Evolutionary conservation across 495 filamentous ascomycete genomes (phyloP).

Genomic region (Trichoderma reesei): DNA sequence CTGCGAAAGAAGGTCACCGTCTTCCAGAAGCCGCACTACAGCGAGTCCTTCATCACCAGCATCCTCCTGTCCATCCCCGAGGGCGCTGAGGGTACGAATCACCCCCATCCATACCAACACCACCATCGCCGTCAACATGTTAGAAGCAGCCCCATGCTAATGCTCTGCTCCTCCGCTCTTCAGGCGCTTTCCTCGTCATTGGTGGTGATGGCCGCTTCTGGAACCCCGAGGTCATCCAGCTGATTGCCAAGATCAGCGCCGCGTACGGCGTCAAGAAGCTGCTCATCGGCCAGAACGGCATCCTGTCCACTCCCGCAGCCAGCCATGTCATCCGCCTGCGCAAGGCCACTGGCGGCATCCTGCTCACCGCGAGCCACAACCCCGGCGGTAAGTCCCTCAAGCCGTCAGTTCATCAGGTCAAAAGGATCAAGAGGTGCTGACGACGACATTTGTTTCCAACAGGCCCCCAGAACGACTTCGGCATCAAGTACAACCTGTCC

Average conservation of each 20-base stretch:
- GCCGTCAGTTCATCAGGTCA: background rate
- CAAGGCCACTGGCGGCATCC: conserved; percentile 89
- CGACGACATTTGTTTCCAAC: background rate
- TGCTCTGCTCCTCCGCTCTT: conserved; percentile 7
- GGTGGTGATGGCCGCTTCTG: conserved; percentile 95
- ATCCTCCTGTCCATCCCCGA: conserved; percentile 95
- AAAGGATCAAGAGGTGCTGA: background rate
- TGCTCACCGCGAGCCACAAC: conserved; percentile 96
- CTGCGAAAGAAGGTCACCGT: conserved; percentile 97
- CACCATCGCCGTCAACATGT: too few species aligned
- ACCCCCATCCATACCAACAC: too few species aligned
- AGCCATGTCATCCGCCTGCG: conserved; percentile 90
- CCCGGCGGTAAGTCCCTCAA: conserved; percentile 66
- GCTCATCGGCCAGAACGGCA: conserved; percentile 88
- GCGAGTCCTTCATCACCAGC: conserved; percentile 87
- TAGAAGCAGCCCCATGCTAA: background rate
- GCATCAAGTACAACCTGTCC: conserved; percentile 97
- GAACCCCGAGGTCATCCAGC: conserved; percentile 90
- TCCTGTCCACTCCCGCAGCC: conserved; percentile 90
- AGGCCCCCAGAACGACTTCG: conserved; percentile 92
- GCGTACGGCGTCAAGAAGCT: conserved; percentile 99
- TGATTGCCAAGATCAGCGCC: conserved; percentile 93
- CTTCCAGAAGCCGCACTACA: conserved; percentile 92
- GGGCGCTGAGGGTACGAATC: conserved; percentile 56
- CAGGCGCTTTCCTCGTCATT: conserved; percentile 86